Percentiles rank a stretch among this genome's conserved stretches.
Conservation (phyloP, 78 protist species). For the Planoprotostelium fungivorum region DNA sequence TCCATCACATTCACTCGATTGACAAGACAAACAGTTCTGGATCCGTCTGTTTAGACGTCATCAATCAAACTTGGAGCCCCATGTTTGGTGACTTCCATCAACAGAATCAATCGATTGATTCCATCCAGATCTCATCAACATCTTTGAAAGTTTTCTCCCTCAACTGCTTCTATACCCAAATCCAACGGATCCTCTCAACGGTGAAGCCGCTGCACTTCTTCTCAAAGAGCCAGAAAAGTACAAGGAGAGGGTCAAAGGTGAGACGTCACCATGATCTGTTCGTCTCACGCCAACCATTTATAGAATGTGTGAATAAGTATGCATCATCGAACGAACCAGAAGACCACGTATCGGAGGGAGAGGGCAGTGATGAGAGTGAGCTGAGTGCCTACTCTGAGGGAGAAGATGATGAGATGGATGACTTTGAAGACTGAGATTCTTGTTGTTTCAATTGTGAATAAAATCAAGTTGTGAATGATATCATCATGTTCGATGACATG, state of each 20-base stretch:
- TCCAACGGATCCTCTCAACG: conserved; percentile 96
- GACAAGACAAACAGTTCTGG: conserved; percentile 94
- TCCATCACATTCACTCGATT: background rate
- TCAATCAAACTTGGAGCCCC: conserved; percentile 98
- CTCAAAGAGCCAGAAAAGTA: conserved; percentile 52
- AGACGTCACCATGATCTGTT: background rate
- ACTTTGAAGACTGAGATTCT: conserved; percentile 14
- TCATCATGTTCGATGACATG: no score
- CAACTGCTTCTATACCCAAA: conserved; percentile 96
- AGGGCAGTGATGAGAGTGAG: conserved; percentile 62
- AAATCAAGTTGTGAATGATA: no score
- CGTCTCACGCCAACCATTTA: no score
- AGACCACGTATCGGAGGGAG: conserved; percentile 29
- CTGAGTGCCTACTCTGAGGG: conserved; percentile 38
- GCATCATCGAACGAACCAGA: conserved; percentile 10
- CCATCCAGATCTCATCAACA: conserved; percentile 62
- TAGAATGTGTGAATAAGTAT: conserved; percentile 59
- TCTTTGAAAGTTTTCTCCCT: conserved; percentile 93
- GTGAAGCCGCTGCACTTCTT: conserved; percentile 93
- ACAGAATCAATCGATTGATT: background rate
- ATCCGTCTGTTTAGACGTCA: conserved; percentile 95
- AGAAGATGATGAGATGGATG: conserved; percentile 22
- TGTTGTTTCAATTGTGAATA: no score
- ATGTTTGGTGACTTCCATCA: conserved; percentile 75
- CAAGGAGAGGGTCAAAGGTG: conserved; percentile 50